Percentiles rank a stretch among this genome's conserved stretches.
These are phyloP conservation scores for Fistulinella prunicolor DNA, from an alignment of 768 basidiomycete genomes.

Conservation along the genomic window DNA sequence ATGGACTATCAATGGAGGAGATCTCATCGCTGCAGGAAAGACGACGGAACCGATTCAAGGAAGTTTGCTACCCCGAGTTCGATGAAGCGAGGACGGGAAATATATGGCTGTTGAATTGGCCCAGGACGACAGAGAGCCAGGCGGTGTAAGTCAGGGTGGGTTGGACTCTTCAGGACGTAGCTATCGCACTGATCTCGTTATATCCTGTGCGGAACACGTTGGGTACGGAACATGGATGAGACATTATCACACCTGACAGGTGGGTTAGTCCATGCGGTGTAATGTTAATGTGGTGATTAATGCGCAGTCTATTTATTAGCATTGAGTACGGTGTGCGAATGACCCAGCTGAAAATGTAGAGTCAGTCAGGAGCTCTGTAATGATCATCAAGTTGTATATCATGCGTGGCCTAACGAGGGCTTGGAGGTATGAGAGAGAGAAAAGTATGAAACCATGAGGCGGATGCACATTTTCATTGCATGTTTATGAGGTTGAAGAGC, in stretches of 20 bases:
- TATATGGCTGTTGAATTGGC: conserved; percentile 12
- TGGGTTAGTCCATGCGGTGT: not conserved
- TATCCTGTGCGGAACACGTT: conserved; percentile 55
- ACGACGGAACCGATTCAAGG: conserved; percentile 37
- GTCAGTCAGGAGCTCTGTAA: not conserved
- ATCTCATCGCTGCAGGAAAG: conserved; percentile 54
- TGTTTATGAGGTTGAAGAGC: not conserved
- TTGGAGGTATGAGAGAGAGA: not conserved
- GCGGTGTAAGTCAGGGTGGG: conserved; percentile 79
- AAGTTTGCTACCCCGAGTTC: no score
- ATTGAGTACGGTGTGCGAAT: not conserved
- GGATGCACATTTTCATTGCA: no score
- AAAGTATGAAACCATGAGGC: no score
- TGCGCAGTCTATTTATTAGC: not conserved
- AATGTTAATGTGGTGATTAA: not conserved
- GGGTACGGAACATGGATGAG: conserved; percentile 49
- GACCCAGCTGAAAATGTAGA: not conserved
- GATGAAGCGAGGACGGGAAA: conserved; percentile 20
- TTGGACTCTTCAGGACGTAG: conserved; percentile 88
- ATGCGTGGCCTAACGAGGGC: not conserved
- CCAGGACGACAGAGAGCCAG: conserved; percentile 22
- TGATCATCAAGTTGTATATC: not conserved
- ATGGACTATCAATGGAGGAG: conserved; percentile 77
- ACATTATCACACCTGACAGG: conserved; percentile 39
- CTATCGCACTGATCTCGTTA: conserved; percentile 69